Evolutionary conservation across 2,329 filamentous ascomycete species (phyloP), one percentile per base, ranked within the genome.

Genomic region (Magnaporthiopsis incrustans): DNA sequence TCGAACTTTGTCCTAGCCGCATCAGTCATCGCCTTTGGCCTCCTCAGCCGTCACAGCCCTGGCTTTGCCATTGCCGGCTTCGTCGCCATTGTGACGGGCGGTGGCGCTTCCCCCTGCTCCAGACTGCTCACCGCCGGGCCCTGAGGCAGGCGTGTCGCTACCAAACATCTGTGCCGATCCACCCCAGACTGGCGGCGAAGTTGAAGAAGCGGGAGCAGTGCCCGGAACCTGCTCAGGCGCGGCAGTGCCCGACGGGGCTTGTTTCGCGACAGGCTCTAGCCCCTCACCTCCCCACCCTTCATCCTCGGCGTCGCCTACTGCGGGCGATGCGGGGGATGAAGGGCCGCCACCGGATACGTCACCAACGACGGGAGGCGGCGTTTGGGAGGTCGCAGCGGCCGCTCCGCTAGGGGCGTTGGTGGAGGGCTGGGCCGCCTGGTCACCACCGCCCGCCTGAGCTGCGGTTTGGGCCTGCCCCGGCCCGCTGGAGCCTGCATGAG

Each of bases 91-190:
- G 2, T 35, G 8, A 14, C 14, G 32, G 4, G 38, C 27, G 26
- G 25, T 30, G 25, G 14, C 35, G 32, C 30, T n/a, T 18, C 35
- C 66, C 67, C 18, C 65, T 64, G 27, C 66, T 63, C 10, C 56
- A 64, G 10, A 58, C 62, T 1, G 64, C 69, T 53, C 44, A 61
- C 26, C 44, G 71, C 69, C 60, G 73, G 57, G 32, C 62, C 2
- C 68, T 67, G 56, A 70, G 68, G 18, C 68, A 44, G 38, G 60
- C 63, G 15, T 27, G 56, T 70, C 64, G 25, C 73, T 73, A 60
- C 70, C 74, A 22, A 83, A 83, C 0, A 83, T 72, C 68, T 83
- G 82, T 22, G 79, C 76, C 2, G 79, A 72, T 18, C 80, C 79
- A 60, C 80, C 80, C 82, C 82, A 85, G 64, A 53, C 44, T 8